Conservation (phyloP, 495 filamentous ascomycete species). For the Neurospora africana region DNA sequence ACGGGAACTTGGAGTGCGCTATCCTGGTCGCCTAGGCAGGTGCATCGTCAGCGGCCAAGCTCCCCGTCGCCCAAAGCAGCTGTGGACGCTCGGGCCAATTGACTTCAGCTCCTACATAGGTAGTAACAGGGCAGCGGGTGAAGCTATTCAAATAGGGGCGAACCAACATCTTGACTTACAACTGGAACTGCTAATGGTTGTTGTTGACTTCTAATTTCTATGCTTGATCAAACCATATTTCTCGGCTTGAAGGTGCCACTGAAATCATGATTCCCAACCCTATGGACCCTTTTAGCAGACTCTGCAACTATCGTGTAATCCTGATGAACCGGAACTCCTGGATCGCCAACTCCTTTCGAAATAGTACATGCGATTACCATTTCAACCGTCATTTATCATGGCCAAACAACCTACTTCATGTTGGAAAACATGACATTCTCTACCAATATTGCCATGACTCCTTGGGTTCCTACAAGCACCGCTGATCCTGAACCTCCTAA, state of each 20-base stretch:
- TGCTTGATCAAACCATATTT: neutral
- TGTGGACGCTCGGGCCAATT: neutral
- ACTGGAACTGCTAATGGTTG: neutral
- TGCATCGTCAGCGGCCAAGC: neutral
- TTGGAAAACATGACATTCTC: neutral
- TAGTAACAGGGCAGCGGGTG: neutral
- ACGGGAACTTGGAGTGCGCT: neutral
- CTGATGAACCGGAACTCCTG: neutral
- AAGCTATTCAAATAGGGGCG: neutral
- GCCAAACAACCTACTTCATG: neutral
- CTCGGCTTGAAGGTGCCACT: neutral
- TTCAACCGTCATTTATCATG: neutral
- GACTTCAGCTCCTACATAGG: neutral
- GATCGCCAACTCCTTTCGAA: neutral
- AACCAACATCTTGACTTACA: neutral
- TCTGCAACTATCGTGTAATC: neutral
- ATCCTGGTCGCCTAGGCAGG: neutral
- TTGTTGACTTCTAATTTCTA: neutral
- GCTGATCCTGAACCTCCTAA: slow-evolving; percentile 5
- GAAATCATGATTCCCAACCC: neutral
- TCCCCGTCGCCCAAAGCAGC: slow-evolving; percentile 1
- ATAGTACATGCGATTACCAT: neutral
- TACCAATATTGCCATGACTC: neutral
- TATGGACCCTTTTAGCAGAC: neutral
- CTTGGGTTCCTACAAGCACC: neutral